Base-by-base conservation (phyloP, 2,329 filamentous ascomycete genomes). In the Nothophaeocryptopus gaeumannii region DNA sequence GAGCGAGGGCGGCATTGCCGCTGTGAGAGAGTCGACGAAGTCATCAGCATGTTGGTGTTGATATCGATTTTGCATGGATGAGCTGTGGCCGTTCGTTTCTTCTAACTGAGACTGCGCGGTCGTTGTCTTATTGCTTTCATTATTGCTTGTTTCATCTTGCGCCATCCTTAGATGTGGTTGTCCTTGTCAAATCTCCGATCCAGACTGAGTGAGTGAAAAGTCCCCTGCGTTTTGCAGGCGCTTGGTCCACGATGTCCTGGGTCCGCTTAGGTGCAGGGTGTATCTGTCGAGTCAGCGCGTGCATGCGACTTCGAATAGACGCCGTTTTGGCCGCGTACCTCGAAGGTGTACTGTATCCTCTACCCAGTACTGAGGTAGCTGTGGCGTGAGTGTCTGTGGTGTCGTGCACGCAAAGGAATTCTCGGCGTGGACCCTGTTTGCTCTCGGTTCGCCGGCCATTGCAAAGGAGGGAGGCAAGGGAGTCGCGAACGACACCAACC, bases 1-100 rank as follows among this genome's bases (percentile, higher is more conserved):
- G 74, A 84, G 81, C 4, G 71, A 73, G 1, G 82, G 81, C 5
- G 83, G 82, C 54, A 84, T 70, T 10, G 72, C 69, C 5, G 79
- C 71, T 15, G 61, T 50, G 41, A 57, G 31, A 8, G 44, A 40
- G 5, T 60, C 58, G 39, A 60, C 53, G 47, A 60, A 58, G 30
- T 49, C 39, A 39, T 60, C 58, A 13, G 53, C 54, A 39, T 48
- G 34, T 14, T 50, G 45, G 10, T 51, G 15, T 29, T 47, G 53
- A 12, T 41, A 20, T n/a, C 14, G 38, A 32, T 35, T 46, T 20
- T 40, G 40, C 39, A 13, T 39, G 36, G 29, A 15, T 14, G 34
- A 45, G 47, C 34, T 45, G 38, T 16, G 13, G 44, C 12, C 32
- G 44, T n/a, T 20, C n/a, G 12, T 39, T 39, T 20, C 33, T 10